phyloP scores from a whole-genome alignment of 148 eudicot species.

The Heliosperma pusillum region DNA sequence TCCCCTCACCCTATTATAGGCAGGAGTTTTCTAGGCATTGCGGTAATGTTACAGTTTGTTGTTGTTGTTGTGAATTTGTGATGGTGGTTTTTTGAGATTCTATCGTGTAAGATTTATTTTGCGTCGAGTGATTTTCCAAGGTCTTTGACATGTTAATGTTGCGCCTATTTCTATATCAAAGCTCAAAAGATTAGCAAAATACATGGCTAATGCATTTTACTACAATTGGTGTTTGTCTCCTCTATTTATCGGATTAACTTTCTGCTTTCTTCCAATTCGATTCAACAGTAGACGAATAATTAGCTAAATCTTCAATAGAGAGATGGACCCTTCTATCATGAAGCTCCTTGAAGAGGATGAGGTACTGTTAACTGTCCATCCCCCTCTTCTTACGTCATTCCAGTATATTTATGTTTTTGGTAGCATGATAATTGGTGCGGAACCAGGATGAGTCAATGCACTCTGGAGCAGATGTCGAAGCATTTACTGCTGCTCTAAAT shows the following conservation, averaged over 20 bases:
- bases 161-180: background rate
- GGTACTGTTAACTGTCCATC: constrained; percentile 31
- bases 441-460: constrained; percentile 89
- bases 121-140: background rate
- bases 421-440: background rate
- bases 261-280: background rate
- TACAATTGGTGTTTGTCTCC: background rate
- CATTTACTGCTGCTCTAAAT: constrained; percentile 88
- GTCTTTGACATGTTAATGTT: background rate
- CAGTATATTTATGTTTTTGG: background rate
- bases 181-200: background rate
- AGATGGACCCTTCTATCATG: constrained; percentile 78
- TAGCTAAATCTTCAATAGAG: constrained; percentile 8
- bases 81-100: background rate
- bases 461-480: constrained; percentile 94
- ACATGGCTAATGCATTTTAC: background rate
- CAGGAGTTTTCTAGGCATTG: background rate
- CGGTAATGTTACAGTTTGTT: background rate
- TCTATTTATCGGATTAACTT: background rate
- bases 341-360: constrained; percentile 84
- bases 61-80: no score
- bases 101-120: background rate
- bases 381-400: background rate
- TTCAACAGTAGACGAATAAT: background rate
- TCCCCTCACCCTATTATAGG: background rate